phyloP scores from a whole-genome alignment of 441 rosid species.

The Lepidium campestre region DNA sequence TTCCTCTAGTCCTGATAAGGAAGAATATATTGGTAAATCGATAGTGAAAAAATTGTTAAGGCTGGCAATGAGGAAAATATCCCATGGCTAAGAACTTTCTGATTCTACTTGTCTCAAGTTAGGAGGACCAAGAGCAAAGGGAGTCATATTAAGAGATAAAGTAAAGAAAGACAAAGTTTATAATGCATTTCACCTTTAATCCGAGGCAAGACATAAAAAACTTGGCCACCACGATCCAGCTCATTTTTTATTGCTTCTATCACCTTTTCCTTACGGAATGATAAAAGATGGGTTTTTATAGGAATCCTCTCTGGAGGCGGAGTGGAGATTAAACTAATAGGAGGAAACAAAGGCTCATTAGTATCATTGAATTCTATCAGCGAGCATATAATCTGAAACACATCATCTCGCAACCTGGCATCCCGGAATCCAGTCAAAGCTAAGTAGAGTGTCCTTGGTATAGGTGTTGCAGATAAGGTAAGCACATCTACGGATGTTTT shows the following conservation, averaged over 20 bases:
- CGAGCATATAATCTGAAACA: conserved; percentile 1
- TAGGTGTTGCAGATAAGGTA: conserved; percentile 96
- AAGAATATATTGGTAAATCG: conserved; percentile 17
- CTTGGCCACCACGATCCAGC: conserved; percentile 90
- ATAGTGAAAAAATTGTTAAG: neutral
- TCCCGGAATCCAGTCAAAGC: conserved; percentile 98
- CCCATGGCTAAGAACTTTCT: neutral
- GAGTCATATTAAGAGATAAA: conserved; percentile 11
- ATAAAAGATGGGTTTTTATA: conserved; percentile 80
- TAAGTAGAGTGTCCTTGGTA: conserved; percentile 94
- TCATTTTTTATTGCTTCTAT: conserved; percentile 71
- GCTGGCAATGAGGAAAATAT: neutral
- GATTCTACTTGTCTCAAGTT: conserved; percentile 11
- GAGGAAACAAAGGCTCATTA: conserved; percentile 17
- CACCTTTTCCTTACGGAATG: conserved; percentile 55
- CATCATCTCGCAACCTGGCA: conserved; percentile 64
- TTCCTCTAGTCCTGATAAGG: conserved; percentile 80
- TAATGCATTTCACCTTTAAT: conserved; percentile 61
- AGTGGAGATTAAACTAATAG: conserved; percentile 79
- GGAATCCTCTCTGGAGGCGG: conserved; percentile 99
- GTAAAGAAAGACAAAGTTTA: conserved; percentile 5
- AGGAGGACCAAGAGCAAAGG: neutral
- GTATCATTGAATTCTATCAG: conserved; percentile 2
- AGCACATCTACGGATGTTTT: conserved; percentile 96
- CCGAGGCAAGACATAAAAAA: conserved; percentile 92